Conservation (phyloP, 768 basidiomycete genomes). For the Tulasnella sp. region DNA sequence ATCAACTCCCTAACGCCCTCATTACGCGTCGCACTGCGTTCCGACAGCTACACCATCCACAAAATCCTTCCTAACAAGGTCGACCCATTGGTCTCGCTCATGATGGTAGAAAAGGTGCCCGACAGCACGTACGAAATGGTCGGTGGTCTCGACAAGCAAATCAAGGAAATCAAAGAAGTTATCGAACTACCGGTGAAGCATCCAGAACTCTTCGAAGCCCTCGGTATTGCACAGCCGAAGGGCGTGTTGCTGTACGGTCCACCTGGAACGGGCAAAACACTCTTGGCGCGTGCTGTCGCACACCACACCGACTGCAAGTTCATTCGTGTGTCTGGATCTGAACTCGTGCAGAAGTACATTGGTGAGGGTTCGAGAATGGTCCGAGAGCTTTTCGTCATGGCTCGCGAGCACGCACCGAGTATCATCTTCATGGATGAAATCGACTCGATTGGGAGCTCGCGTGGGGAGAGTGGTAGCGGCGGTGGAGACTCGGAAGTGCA, state of each 20-base stretch:
- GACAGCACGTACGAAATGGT: slow-evolving; percentile 99
- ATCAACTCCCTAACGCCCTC: slow-evolving; percentile 66
- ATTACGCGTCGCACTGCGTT: slow-evolving; percentile 87
- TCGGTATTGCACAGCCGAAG: slow-evolving; percentile 95
- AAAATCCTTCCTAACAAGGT: slow-evolving; percentile 96
- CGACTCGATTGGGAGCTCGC: slow-evolving; percentile 87
- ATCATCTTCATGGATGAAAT: slow-evolving; percentile 99
- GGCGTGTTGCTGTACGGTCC: slow-evolving; percentile 93
- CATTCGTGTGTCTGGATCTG: slow-evolving; percentile 87
- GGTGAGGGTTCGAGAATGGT: slow-evolving; percentile 97
- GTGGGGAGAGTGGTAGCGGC: slow-evolving; percentile 63
- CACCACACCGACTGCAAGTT: slow-evolving; percentile 98
- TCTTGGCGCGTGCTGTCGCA: slow-evolving; percentile 88
- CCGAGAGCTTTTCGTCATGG: slow-evolving; percentile 96
- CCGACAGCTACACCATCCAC: slow-evolving; percentile 93
- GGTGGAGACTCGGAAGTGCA: slow-evolving; percentile 81
- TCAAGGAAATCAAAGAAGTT: slow-evolving; percentile 98
- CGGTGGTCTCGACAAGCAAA: slow-evolving; percentile 93
- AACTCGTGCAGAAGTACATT: slow-evolving; percentile 96
- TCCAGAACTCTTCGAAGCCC: slow-evolving; percentile 88
- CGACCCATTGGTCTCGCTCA: slow-evolving; percentile 93
- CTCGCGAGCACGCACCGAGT: slow-evolving; percentile 89
- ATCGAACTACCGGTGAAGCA: slow-evolving; percentile 97
- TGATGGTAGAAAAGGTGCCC: slow-evolving; percentile 99
- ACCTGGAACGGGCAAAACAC: slow-evolving; percentile 92